A percentile compares a stretch with the other conserved stretches of the same genome.
phyloP scores from a whole-genome alignment of 768 basidiomycete species.

The Mycena epipterygia region DNA sequence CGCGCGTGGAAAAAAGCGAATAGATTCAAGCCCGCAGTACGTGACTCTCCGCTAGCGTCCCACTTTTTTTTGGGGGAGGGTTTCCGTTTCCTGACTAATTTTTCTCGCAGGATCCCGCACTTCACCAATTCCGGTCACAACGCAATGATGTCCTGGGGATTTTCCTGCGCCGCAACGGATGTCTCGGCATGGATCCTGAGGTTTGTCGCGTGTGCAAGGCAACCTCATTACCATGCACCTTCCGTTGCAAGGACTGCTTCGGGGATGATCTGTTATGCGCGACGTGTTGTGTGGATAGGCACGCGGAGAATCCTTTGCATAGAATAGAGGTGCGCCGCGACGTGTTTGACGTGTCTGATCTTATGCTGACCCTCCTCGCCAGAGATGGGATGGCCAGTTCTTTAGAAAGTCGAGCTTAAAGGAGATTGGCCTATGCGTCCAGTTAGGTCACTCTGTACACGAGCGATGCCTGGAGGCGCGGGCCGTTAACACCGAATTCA shows the following conservation, averaged over 20 bases:
- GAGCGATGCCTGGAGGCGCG: not conserved
- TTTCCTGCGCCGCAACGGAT: not conserved
- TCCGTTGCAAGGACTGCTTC: not conserved
- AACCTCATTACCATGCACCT: not conserved
- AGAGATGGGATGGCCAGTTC: not conserved
- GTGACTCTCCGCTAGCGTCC: not conserved
- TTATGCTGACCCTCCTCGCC: not conserved
- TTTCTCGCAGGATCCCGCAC: constrained; percentile 1
- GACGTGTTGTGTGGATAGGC: not conserved
- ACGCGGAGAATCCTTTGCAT: not conserved
- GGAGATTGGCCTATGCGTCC: not conserved
- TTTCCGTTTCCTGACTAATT: no score
- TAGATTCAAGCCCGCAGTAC: not conserved
- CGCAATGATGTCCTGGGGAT: not conserved
- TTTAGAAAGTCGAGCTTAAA: not conserved
- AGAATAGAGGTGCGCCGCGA: not conserved
- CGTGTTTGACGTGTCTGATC: not conserved
- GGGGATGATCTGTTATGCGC: not conserved
- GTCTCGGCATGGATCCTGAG: not conserved
- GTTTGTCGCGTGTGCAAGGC: not conserved
- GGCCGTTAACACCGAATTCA: not conserved
- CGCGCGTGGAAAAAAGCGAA: not conserved
- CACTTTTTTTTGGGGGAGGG: no score
- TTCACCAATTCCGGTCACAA: not conserved
- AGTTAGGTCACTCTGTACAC: not conserved